Evolutionary conservation across 1,284 basidiomycete species (phyloP), one percentile per base, ranked within the genome.

Genomic region (Leccinum pachyderme): DNA sequence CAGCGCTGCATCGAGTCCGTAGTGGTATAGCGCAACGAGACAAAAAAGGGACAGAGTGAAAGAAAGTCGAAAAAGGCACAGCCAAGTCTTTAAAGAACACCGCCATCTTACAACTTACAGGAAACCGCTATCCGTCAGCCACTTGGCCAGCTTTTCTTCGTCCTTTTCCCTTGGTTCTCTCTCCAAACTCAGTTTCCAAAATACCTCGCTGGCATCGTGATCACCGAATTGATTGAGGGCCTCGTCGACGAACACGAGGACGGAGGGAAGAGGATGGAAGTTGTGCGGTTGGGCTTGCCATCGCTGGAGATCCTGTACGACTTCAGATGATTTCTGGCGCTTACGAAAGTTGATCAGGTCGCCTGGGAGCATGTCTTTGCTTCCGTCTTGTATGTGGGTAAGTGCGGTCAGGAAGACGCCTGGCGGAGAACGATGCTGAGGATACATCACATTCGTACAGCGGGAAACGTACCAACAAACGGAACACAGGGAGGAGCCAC

Each of bases 321-420:
- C 82, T 61, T 91, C 89, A 2, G 90, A 88, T 1, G 85, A 79
- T 61, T 87, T 84, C 55, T 84, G 81, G 4, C 89, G 81, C 68
- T 93, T 93, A 63, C 82, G 81, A 67, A 93, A 93, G 71, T 93
- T 93, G 75, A 93, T 85, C 59, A 91, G 77, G 50, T 81, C 72
- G 41, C 81, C 81, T 3, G 80, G 77, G 0, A 84, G 71, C 45
- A 78, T 75, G 69, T 93, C 85, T 57, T 86, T 85, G 63, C 89
- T 91, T 13, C 91, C 91, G 60, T 93, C 91, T 70, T 91, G 88
- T 68, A 93, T 91, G 68, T 92, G 91, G 0, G 87, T 91, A 56
- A 93, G 77, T 44, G 86, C 84, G 2, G 89, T 89, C 27, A 93
- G 75, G 70, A 91, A 91, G 24, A 91, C 86, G 48, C 90, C 87